phyloP scores from a whole-genome alignment of 371 early-diverging fungal species.

The Lichtheimia ornata region DNA sequence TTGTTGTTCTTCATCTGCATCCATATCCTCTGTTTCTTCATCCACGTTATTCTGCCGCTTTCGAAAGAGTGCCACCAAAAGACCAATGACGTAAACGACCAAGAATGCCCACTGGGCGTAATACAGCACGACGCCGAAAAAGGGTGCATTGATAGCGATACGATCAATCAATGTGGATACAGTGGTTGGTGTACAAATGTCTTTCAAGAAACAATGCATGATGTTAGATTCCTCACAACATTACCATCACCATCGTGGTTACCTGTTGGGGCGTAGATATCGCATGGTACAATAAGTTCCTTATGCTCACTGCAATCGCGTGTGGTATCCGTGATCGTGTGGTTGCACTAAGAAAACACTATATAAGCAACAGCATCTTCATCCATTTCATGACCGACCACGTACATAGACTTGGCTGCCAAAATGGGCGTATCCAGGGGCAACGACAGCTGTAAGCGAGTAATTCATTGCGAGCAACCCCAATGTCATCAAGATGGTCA shows the following conservation, averaged over 20 bases:
- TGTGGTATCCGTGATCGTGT: conserved; percentile 34
- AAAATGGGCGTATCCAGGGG: conserved; percentile 71
- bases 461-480: conserved; percentile 63
- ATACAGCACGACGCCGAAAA: conserved; percentile 56
- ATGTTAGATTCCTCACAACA: no score
- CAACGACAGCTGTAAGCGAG: conserved; percentile 58
- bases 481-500: conserved; percentile 54
- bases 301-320: conserved; percentile 54
- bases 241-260: no score
- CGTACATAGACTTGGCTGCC: conserved; percentile 71
- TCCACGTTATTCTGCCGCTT: conserved; percentile 30
- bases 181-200: conserved; percentile 66
- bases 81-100: conserved; percentile 41
- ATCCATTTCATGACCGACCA: background rate
- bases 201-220: conserved; percentile 17
- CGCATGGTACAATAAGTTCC: conserved; percentile 61
- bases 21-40: conserved; percentile 21
- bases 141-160: conserved; percentile 56
- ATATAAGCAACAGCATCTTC: background rate
- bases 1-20: conserved; percentile 24
- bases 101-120: conserved; percentile 63
- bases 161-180: conserved; percentile 57
- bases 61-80: conserved; percentile 36
- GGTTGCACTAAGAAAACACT: conserved; percentile 54
- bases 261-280: conserved; percentile 57